Conservation (phyloP, 2,329 filamentous ascomycete species). For the Graphiopsis chlorocephala region DNA sequence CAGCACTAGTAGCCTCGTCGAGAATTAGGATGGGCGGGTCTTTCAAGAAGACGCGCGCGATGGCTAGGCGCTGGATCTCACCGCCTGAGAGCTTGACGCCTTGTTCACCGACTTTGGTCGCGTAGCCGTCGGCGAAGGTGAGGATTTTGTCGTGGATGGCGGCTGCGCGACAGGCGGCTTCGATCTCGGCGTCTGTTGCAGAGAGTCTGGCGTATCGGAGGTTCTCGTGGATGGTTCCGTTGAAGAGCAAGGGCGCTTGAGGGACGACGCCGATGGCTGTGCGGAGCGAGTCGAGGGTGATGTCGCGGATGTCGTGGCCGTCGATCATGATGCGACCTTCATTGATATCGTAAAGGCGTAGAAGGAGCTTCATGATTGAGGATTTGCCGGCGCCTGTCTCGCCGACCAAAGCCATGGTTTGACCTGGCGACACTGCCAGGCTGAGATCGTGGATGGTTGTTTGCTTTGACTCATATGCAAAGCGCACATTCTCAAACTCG, state of each 20-base stretch:
- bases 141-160: conserved; percentile 64
- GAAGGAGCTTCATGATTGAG: conserved; percentile 59
- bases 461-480: conserved; percentile 55
- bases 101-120: conserved; percentile 71
- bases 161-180: conserved; percentile 59
- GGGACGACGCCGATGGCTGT: conserved; percentile 62
- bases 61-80: conserved; percentile 78
- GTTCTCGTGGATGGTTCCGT: conserved; percentile 63
- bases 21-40: conserved; percentile 66
- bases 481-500: conserved; percentile 54
- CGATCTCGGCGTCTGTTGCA: conserved; percentile 60
- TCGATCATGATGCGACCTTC: conserved; percentile 56
- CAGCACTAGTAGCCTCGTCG: conserved; percentile 73
- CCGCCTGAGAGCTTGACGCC: conserved; percentile 80
- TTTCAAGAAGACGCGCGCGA: conserved; percentile 68
- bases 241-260: conserved; percentile 63
- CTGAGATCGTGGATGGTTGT: conserved; percentile 50
- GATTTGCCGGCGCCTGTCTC: conserved; percentile 64
- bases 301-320: conserved; percentile 57
- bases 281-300: conserved; percentile 58
- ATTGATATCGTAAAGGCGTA: conserved; percentile 59
- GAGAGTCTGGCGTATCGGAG: conserved; percentile 60
- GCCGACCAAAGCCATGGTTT: conserved; percentile 58
- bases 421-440: conserved; percentile 50
- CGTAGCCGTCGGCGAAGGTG: conserved; percentile 63